Conservation (phyloP, 1,139 yeast genomes). For the Zygosaccharomyces sapae region DNA sequence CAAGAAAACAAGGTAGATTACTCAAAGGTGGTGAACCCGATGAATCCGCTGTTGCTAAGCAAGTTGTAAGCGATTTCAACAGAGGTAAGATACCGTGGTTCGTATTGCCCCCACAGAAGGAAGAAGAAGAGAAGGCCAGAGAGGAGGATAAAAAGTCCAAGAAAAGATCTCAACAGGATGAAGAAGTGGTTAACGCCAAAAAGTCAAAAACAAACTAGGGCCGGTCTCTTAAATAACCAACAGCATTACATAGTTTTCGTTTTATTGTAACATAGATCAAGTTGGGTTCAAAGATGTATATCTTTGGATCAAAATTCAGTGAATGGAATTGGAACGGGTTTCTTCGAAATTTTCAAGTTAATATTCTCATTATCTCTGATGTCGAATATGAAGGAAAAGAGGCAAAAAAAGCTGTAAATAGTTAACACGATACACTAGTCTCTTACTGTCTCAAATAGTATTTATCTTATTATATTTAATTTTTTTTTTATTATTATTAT, state of each 20-base stretch:
- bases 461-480: no score
- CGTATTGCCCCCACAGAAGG: constrained; percentile 75
- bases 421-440: no score
- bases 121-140: constrained; percentile 44
- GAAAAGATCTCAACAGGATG: constrained; percentile 2
- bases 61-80: constrained; percentile 87
- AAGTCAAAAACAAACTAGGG: constrained; percentile 6
- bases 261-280: neutral
- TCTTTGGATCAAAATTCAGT: neutral
- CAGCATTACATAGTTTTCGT: neutral
- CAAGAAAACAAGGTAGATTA: constrained; percentile 87
- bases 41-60: constrained; percentile 87
- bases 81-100: constrained; percentile 99
- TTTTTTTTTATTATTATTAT: no score
- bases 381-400: no score
- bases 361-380: no score
- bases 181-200: constrained; percentile 5
- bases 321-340: neutral
- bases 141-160: constrained; percentile 1
- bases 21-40: constrained; percentile 98
- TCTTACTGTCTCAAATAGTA: no score
- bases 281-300: neutral
- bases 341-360: no score
- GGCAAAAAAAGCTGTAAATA: no score
- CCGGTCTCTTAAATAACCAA: constrained; percentile 1